Evolutionary conservation across 192 early-diverging fungal genomes (phyloP).

Genomic region (Allomyces arbusculus): DNA sequence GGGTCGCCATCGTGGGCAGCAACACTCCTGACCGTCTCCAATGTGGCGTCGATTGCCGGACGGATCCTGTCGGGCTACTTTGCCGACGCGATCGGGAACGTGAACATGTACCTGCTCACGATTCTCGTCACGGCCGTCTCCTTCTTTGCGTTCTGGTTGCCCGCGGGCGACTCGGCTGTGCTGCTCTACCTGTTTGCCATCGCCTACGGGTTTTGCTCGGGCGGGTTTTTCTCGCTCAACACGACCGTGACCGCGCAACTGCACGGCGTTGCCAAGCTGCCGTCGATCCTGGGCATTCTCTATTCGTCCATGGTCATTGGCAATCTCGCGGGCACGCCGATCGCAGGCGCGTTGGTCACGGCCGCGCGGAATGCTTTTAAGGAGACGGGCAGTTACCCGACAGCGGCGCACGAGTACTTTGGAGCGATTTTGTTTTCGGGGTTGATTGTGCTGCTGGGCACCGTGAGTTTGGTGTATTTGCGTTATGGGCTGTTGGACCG

Average conservation of each 20-base stretch:
- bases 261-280: slow-evolving; percentile 14
- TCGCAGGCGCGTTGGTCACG: slow-evolving; percentile 15
- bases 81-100: slow-evolving; percentile 13
- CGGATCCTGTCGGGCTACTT: slow-evolving; percentile 15
- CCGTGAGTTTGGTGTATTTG: no score
- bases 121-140: slow-evolving; percentile 13
- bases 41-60: slow-evolving; percentile 18
- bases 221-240: slow-evolving; percentile 17
- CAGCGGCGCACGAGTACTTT: no score
- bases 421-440: no score
- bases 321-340: slow-evolving; percentile 15
- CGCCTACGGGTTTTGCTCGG: slow-evolving; percentile 16
- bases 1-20: not conserved
- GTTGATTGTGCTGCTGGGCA: no score
- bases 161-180: slow-evolving; percentile 8
- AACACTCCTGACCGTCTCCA: slow-evolving; percentile 15
- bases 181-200: slow-evolving; percentile 6
- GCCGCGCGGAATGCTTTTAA: no score
- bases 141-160: slow-evolving; percentile 21
- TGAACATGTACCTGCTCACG: slow-evolving; percentile 17
- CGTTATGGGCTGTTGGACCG: no score
- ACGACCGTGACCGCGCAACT: slow-evolving; percentile 14
- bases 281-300: slow-evolving; percentile 20
- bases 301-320: slow-evolving; percentile 18
- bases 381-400: no score